Evolutionary conservation across 441 rosid species (phyloP), one percentile per base, ranked within the genome.

Genomic region (Sinapis alba): DNA sequence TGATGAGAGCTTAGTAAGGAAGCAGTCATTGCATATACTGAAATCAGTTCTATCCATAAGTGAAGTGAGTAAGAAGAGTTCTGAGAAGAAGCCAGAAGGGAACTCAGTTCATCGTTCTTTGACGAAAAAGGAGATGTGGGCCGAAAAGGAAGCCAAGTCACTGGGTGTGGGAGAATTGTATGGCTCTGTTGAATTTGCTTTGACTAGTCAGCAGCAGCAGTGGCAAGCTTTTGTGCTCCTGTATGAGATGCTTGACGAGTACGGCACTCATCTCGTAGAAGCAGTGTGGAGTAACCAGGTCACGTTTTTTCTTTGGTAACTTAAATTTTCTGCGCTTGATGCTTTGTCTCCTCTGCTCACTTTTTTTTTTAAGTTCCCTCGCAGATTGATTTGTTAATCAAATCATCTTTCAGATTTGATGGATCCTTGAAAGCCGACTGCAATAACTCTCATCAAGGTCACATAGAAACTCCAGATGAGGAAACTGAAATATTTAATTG

Each of bases 261-360:
- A 84, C 62, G 97, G 98, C 21, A 91, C 97, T 56, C 98, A 96
- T 80, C 84, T 96, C 16, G 98, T 96, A 64, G 98, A 91, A 82
- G 99, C 98, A 60, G 98, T 96, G 70, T 96, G 99, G 98, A 87
- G 84, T 82, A 95, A 89, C 76, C 99, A 90, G 97, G 99, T 96
- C 60, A 74, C 68, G 21, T 51, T 78, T 51, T 26, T 60, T 34
- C 24, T 64, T 58, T 28, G 1, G 45, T 68, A 34, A 57, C 27
- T 64, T 50, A 21, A 45, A 30, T 6, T 23, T 59, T 66, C 51
- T 66, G 53, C 36, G 28, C 61, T 58, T 74, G 60, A 60, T 30
- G 13, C 68, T 50, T 67, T 60, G 57, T 71, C 54, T 74, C 50
- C 63, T 74, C 41, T 58, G 30, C 72, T 69, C 79, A 74, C 58